Evolutionary conservation across 2,329 filamentous ascomycete genomes (phyloP).

Genomic region (Phyllosticta citribraziliensis): DNA sequence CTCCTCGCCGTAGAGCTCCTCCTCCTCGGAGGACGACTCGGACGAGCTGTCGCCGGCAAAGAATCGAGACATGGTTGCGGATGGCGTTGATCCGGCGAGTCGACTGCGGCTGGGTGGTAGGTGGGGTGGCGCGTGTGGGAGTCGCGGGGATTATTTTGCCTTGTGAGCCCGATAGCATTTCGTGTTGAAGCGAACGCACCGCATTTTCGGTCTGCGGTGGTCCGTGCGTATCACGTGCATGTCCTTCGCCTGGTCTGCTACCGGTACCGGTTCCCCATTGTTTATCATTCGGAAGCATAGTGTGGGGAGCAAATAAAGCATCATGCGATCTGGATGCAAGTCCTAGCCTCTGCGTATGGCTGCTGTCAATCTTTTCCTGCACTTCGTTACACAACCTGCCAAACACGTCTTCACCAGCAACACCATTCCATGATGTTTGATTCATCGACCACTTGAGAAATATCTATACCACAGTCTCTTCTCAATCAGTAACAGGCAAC

Average conservation of each 20-base stretch:
- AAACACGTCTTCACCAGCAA: too few species aligned
- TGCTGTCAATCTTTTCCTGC: too few species aligned
- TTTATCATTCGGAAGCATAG: too few species aligned
- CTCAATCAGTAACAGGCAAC: background rate
- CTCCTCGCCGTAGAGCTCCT: constrained; percentile 80
- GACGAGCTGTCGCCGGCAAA: constrained; percentile 90
- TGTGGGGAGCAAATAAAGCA: too few species aligned
- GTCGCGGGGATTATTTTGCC: constrained; percentile 9
- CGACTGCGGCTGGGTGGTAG: constrained; percentile 1
- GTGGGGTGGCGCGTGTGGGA: constrained; percentile 5
- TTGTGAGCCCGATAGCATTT: constrained; percentile 6
- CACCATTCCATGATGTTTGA: too few species aligned
- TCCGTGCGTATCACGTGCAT: background rate
- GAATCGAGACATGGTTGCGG: constrained; percentile 63
- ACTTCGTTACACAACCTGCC: too few species aligned
- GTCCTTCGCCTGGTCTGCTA: too few species aligned
- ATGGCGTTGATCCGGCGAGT: constrained; percentile 4
- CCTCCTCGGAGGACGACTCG: constrained; percentile 89
- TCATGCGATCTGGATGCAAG: too few species aligned
- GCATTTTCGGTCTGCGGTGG: background rate
- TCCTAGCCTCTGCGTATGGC: too few species aligned
- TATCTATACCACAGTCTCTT: background rate
- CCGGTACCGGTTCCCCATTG: too few species aligned
- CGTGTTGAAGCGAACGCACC: constrained; percentile 2
- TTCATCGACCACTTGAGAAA: background rate